These are phyloP conservation scores for Boletus reticulatus DNA, from an alignment of 768 basidiomycete genomes.

Conservation along the genomic window DNA sequence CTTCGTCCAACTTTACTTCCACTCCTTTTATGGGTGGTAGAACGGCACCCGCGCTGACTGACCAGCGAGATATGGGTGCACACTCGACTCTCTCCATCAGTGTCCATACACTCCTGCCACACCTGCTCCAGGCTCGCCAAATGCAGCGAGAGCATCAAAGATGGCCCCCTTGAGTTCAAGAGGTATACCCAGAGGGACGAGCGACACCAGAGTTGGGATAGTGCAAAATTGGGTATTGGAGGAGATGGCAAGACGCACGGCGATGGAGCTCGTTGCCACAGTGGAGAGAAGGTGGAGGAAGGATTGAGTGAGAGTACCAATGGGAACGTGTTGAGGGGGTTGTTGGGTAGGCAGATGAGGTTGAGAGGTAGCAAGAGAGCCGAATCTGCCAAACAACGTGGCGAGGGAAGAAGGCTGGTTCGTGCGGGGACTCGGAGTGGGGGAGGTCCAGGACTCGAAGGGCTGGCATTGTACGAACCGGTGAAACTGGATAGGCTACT, in stretches of 20 bases:
- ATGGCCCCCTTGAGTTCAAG: constrained; percentile 88
- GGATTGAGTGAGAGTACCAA: constrained; percentile 69
- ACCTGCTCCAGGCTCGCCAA: constrained; percentile 80
- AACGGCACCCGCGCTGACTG: constrained; percentile 25
- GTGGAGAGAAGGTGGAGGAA: constrained; percentile 79
- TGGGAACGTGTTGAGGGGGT: constrained; percentile 40
- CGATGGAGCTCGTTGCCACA: constrained; percentile 66
- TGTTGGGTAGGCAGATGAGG: constrained; percentile 36
- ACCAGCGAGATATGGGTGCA: constrained; percentile 32
- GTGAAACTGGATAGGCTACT: constrained; percentile 44
- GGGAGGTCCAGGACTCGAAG: constrained; percentile 72
- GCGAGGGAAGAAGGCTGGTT: constrained; percentile 40
- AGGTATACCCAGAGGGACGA: too few species aligned
- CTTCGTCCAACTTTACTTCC: constrained; percentile 83
- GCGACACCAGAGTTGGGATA: too few species aligned
- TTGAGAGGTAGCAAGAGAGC: constrained; percentile 27
- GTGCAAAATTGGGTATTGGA: too few species aligned
- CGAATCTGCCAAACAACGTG: constrained; percentile 30
- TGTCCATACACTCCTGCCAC: constrained; percentile 69
- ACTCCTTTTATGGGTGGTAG: constrained; percentile 71
- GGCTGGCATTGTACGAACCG: constrained; percentile 40
- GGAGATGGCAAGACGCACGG: too few species aligned
- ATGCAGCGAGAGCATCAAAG: constrained; percentile 77
- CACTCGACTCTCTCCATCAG: constrained; percentile 82
- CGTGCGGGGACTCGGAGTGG: constrained; percentile 45